Base-by-base conservation (phyloP, 495 filamentous ascomycete species). In the Tirmania nivea region DNA sequence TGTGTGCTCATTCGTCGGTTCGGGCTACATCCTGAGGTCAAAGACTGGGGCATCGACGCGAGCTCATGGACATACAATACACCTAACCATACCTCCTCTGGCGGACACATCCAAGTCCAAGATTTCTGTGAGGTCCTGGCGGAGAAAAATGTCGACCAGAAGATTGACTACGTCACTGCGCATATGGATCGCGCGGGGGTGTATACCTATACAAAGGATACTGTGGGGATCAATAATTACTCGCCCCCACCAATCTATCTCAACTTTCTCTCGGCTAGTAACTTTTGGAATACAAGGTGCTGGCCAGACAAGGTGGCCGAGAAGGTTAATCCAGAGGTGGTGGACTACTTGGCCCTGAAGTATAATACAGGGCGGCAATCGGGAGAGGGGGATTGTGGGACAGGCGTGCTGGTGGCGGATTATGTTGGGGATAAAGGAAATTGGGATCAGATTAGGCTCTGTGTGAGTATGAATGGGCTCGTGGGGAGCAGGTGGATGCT, bases 271-370 rank as follows among this genome's bases (percentile, higher is more conserved):
- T 85, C 75, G 49, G 90, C 78, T 1, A 85, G 80, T 63, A 95
- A 92, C 68, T 95, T 97, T 71, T 97, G 86, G 78, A 88, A 81
- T 59, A 68, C 79, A 0, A 77, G 78, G 52, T 93, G 84, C 61
- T 97, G 90, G 90, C 90, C 90, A 9, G 89, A 94, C 64, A 82
- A 75, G 68, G 81, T 96, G 61, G 88, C 89, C n/a, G 78, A 77
- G 34, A 89, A 84, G 71, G 70, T 93, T 19, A 97, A 97, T 69
- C 84, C 90, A n/a, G 81, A 78, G n/a, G 73, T 84, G 31, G 73
- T 57, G 55, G 56, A 66, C 42, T 53, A 61, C 57, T 49, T 71
- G 31, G 65, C 61, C 21, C 60, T 73, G 17, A 53, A 63, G 17
- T 58, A 63, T 51, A 45, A 6, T 19, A 53, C 20, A 37, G 61